Evolutionary conservation across 23 red algal species (phyloP).

Genomic region (Gracilaria caudata): DNA sequence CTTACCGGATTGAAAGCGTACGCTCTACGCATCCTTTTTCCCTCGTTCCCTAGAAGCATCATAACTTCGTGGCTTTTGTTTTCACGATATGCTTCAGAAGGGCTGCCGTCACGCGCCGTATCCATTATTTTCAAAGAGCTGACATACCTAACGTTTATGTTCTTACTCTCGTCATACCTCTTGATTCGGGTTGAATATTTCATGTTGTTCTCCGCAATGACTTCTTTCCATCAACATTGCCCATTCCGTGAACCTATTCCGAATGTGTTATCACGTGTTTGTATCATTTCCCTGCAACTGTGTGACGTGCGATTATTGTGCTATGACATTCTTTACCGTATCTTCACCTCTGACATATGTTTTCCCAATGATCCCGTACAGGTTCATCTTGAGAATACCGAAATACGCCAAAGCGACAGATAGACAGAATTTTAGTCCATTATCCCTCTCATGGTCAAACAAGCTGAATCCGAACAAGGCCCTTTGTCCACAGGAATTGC

Average conservation of each 20-base stretch:
- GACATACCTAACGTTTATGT: slow-evolving; percentile 12
- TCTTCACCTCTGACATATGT: neutral
- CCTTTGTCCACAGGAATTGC: slow-evolving; percentile 51
- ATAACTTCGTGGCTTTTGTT: neutral
- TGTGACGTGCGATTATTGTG: neutral
- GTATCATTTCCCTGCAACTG: neutral
- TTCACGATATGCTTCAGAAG: slow-evolving; percentile 8
- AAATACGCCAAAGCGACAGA: slow-evolving; percentile 49
- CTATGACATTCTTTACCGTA: neutral
- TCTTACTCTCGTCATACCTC: neutral
- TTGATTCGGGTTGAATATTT: neutral
- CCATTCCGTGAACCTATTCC: neutral
- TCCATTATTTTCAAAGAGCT: neutral
- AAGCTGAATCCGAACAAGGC: slow-evolving; percentile 47
- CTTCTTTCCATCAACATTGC: neutral
- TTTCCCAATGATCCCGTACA: slow-evolving; percentile 11
- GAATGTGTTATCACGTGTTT: neutral
- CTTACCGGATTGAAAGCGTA: slow-evolving; percentile 58
- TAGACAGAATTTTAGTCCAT: slow-evolving; percentile 26
- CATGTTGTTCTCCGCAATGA: neutral
- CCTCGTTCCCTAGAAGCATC: neutral
- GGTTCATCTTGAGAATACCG: slow-evolving; percentile 58
- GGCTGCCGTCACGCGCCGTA: neutral
- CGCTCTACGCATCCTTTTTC: slow-evolving; percentile 28
- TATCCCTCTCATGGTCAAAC: slow-evolving; percentile 44